Base-by-base conservation (phyloP, 1,284 basidiomycete species). In the Xerocomus amazonicus region DNA sequence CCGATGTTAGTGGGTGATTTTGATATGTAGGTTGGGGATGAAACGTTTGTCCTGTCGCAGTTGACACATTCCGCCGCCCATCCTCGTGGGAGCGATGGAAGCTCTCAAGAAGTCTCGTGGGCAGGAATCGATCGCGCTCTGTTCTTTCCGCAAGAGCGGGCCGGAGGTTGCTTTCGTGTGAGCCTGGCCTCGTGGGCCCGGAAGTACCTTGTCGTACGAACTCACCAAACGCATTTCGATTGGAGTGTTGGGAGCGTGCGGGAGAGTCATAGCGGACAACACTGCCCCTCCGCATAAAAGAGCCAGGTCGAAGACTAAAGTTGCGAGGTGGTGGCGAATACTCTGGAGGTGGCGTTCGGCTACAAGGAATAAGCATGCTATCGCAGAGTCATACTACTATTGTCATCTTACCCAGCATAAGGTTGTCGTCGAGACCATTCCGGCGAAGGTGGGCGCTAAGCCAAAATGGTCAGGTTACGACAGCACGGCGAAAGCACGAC, bases 331-430 rank as follows among this genome's bases (percentile, higher is more conserved):
- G 54, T 9, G 61, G 61, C 7, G 59, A 52, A 23, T 63, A 63
- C 34, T 60, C 62, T n/a, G 60, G 59, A 31, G 59, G 59, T 26
- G 62, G 60, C 1, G 63, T 66, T 14, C 51, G 55, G 6, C 63
- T 66, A 43, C 12, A 43, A 36, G 17, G 1, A 13, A 28, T 62
- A 16, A 66, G 43, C 29, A 13, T 27, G 19, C 7, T 28, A 26
- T 16, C 1, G 12, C 38, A 36, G 6, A 23, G 4, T 9, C 27
- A 44, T 14, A 4, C 5, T 38, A 19, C 13, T 35, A 1, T 9
- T 23, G 19, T 4, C 0, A 16, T 31, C 59, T 48, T 54, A 61
- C 60, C 60, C 60, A 26, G 62, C 60, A 45, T 61, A 59, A 32
- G 59, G 60, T 12, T 59, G 56, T 34, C 45, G 58, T 8, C 58